Evolutionary conservation across 805 yeast species (phyloP), one percentile per base, ranked within the genome.

Genomic region (Wickerhamiella lipophila): DNA sequence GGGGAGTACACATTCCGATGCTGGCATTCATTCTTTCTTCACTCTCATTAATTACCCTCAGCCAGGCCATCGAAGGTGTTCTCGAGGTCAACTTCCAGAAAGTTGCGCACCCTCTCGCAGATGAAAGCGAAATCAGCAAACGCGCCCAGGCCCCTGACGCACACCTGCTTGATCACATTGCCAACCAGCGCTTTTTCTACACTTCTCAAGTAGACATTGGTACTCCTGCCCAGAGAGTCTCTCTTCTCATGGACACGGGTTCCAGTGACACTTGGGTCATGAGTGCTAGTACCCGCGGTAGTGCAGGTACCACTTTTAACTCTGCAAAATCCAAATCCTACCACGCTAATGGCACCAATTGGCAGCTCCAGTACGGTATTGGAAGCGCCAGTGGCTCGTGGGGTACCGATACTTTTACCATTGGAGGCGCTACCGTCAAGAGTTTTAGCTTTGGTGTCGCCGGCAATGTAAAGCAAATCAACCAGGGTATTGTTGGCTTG

Each of bases 361-460:
- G 53, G 55, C 38, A 51, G 29, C 71, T 72, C 52, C 53, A 59
- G 42, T 78, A 77, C 58, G 72, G 71, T 13, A 81, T 76, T 54
- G 66, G 68, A 21, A 63, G 71, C 6, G 78, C 78, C 9, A 54
- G 59, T 9, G 84, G 83, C 11, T 52, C 55, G 11, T 79, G 79
- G 77, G 94, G 83, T 16, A 64, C 69, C 41, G 96, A 88, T 58
- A 65, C 65, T 44, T 72, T 88, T 19, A 55, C 58, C 9, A 62
- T 85, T 49, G 78, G 79, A 44, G 75, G 72, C 45, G 68, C 75
- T 12, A 64, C 70, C 2, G 67, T 83, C 16, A 57, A 70, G 1
- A 64, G 68, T 47, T 65, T 84, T 39, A 78, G 88, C 7, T 75
- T 88, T 64, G 96, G 94, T 1, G 76, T 85, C 15, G 92, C 85